Percentiles rank a stretch among this genome's conserved stretches.
Conservation (phyloP, 1,139 yeast genomes). For the Blastobotrys serpentis region DNA sequence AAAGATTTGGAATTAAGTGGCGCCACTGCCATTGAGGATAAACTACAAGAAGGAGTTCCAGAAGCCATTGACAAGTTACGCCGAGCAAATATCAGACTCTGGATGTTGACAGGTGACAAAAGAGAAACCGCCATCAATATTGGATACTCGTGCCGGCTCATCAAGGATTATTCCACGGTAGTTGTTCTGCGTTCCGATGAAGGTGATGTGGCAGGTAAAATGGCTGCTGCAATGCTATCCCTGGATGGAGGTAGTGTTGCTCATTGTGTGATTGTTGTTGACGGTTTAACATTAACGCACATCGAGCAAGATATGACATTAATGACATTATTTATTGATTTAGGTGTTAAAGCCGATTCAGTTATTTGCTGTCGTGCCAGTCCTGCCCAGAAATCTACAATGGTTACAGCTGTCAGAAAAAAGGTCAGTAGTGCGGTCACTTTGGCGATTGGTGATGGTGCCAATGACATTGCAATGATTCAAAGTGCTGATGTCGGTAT, state of each 20-base stretch:
- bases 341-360: conserved; percentile 85
- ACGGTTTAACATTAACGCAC: conserved; percentile 75
- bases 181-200: conserved; percentile 66
- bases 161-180: conserved; percentile 89
- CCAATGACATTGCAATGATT: conserved; percentile 98
- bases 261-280: conserved; percentile 90
- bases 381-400: conserved; percentile 91
- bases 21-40: conserved; percentile 97
- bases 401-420: conserved; percentile 76
- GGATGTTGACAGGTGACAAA: conserved; percentile 99
- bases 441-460: conserved; percentile 98
- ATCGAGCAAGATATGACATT: conserved; percentile 72
- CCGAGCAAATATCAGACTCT: conserved; percentile 88
- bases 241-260: conserved; percentile 73
- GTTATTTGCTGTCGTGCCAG: conserved; percentile 95
- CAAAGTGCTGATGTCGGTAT: conserved; percentile 98
- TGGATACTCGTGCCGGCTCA: conserved; percentile 90
- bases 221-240: conserved; percentile 60
- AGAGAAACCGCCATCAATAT: conserved; percentile 97
- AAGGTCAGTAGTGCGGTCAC: conserved; percentile 70
- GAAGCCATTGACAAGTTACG: conserved; percentile 89
- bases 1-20: conserved; percentile 66
- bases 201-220: conserved; percentile 46
- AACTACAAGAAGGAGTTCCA: conserved; percentile 92
- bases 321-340: conserved; percentile 72